Evolutionary conservation across 1,139 yeast genomes (phyloP).

Genomic region (Saccharomyces hybrid): DNA sequence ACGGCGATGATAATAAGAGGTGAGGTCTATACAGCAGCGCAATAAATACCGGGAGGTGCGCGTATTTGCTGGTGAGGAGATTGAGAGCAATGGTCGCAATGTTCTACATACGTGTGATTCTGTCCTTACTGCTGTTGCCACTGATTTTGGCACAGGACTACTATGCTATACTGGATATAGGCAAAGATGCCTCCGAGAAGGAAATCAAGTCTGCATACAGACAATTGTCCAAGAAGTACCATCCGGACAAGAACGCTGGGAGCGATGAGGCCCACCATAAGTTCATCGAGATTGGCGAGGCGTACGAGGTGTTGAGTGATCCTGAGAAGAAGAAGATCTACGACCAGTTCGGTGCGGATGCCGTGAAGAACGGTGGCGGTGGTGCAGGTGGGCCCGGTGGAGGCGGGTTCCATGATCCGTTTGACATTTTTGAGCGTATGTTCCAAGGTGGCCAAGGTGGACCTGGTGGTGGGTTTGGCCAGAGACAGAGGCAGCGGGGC

Average conservation of each 20-base stretch:
- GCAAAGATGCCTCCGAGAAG: constrained; percentile 60
- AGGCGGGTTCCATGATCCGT: constrained; percentile 44
- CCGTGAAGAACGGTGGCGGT: constrained; percentile 45
- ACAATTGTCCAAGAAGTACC: constrained; percentile 74
- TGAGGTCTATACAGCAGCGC: neutral
- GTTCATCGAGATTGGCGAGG: constrained; percentile 87
- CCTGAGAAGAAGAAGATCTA: constrained; percentile 61
- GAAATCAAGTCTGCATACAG: constrained; percentile 86
- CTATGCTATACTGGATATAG: constrained; percentile 56
- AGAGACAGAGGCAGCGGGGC: constrained; percentile 50
- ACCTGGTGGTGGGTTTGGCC: constrained; percentile 37
- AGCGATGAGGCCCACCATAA: constrained; percentile 75
- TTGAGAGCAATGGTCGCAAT: neutral
- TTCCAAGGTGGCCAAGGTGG: constrained; percentile 51
- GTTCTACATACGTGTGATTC: neutral
- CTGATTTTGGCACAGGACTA: constrained; percentile 31
- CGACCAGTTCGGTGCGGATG: constrained; percentile 81
- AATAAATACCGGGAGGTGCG: neutral
- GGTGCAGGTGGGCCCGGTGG: constrained; percentile 36
- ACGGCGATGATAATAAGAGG: neutral
- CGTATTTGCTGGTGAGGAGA: neutral
- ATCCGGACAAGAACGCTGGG: constrained; percentile 87
- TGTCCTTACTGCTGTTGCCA: neutral
- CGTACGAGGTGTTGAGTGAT: constrained; percentile 81
- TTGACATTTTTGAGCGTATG: constrained; percentile 64